Percentiles rank a stretch among this genome's conserved stretches.
These are phyloP conservation scores for Podochytrium sp. DNA, from an alignment of 192 early-diverging fungal genomes.

Conservation along the genomic window DNA sequence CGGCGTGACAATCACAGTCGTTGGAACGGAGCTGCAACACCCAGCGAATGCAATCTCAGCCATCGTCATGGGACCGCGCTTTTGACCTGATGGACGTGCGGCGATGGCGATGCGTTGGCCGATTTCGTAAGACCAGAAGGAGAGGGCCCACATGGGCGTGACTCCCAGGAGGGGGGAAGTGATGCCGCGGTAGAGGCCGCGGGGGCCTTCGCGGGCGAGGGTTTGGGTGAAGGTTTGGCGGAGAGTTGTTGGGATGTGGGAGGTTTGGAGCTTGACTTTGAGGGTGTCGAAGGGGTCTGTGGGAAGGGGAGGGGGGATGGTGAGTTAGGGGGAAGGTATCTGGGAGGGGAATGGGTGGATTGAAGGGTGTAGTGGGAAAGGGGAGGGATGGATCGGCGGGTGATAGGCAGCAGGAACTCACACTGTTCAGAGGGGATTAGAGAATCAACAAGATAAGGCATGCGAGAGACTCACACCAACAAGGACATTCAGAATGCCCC, in stretches of 20 bases:
- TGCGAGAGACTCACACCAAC: too few relatives aligned
- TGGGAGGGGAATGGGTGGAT: too few relatives aligned
- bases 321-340: too few relatives aligned
- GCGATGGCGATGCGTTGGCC: conserved; percentile 65
- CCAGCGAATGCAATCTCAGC: conserved; percentile 80
- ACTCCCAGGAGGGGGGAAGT: conserved; percentile 81
- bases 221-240: conserved; percentile 52
- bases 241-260: conserved; percentile 4
- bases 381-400: too few relatives aligned
- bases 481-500: conserved; percentile 73
- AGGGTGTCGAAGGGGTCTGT: conserved; percentile 84
- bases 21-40: conserved; percentile 83
- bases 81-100: conserved; percentile 1
- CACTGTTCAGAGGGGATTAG: too few relatives aligned
- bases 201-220: conserved; percentile 69
- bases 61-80: conserved; percentile 54
- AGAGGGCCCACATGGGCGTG: conserved; percentile 86
- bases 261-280: conserved; percentile 85
- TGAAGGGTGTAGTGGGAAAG: too few relatives aligned
- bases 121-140: conserved; percentile 79
- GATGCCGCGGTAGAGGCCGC: conserved; percentile 87
- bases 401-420: too few relatives aligned
- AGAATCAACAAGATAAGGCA: too few relatives aligned
- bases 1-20: conserved; percentile 85
- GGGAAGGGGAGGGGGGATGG: too few relatives aligned